These are phyloP conservation scores for Eragrostis curvula DNA, from an alignment of 176 grass and related monocot genomes.

Conservation along the genomic window DNA sequence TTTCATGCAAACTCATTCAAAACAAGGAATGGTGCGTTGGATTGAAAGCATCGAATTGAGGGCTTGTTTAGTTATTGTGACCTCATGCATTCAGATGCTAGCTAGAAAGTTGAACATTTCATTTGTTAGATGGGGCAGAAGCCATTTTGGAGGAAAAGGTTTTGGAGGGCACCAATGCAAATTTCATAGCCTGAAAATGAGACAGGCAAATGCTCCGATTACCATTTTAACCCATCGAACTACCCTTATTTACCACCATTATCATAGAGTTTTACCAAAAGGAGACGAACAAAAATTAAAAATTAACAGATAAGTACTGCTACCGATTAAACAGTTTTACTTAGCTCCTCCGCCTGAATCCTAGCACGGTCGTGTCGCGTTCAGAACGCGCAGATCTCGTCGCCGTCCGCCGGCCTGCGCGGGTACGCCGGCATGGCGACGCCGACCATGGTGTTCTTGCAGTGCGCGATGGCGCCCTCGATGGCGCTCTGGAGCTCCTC, in stretches of 20 bases:
- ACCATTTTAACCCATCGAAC: constrained; percentile 44
- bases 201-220: constrained; percentile 28
- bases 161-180: constrained; percentile 49
- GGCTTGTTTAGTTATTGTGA: background rate
- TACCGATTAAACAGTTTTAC: constrained; percentile 52
- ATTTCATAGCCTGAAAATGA: constrained; percentile 20
- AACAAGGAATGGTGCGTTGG: background rate
- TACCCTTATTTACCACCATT: constrained; percentile 66
- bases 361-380: constrained; percentile 14
- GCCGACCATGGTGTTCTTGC: constrained; percentile 81
- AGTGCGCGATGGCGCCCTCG: constrained; percentile 95
- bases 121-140: background rate
- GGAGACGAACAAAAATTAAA: constrained; percentile 35
- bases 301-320: constrained; percentile 45
- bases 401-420: constrained; percentile 24
- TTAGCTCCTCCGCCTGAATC: constrained; percentile 42
- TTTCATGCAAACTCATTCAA: background rate
- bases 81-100: background rate
- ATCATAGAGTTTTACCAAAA: constrained; percentile 40
- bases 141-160: background rate
- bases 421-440: constrained; percentile 14
- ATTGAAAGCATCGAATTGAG: background rate
- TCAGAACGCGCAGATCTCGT: constrained; percentile 58
- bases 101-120: background rate
- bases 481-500: constrained; percentile 96